Percentiles rank a stretch among this genome's conserved stretches.
Conservation (phyloP, 345 rosid species). For the Nephelium lappaceum region DNA sequence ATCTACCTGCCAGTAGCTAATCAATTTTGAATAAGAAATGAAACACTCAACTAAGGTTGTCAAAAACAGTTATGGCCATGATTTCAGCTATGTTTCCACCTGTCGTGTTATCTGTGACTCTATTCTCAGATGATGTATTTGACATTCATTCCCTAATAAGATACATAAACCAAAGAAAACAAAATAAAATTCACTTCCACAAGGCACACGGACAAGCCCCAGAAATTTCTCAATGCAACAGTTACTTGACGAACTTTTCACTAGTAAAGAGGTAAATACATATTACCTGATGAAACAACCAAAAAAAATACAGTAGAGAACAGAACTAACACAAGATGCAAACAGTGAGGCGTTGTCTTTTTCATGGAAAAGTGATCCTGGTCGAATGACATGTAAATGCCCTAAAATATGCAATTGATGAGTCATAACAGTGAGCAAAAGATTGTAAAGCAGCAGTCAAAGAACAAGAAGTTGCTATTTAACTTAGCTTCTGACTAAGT, state of each 20-base stretch:
- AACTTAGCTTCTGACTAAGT: slow-evolving; percentile 20
- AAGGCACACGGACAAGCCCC: background rate
- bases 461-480: slow-evolving; percentile 15
- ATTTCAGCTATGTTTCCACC: background rate
- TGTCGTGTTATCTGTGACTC: background rate
- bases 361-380: slow-evolving; percentile 91
- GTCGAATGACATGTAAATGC: slow-evolving; percentile 88
- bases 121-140: background rate
- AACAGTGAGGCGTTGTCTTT: slow-evolving; percentile 73
- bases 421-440: slow-evolving; percentile 18
- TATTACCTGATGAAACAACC: background rate
- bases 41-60: background rate
- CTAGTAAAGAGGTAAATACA: background rate
- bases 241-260: background rate
- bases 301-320: background rate
- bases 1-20: background rate
- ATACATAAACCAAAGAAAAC: background rate
- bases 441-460: slow-evolving; percentile 6
- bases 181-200: background rate
- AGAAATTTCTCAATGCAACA: background rate
- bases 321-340: slow-evolving; percentile 92
- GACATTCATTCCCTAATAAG: background rate
- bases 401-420: slow-evolving; percentile 39
- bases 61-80: background rate
- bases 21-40: background rate